phyloP scores from a whole-genome alignment of 768 basidiomycete genomes.

The Hypholoma fasciculare region DNA sequence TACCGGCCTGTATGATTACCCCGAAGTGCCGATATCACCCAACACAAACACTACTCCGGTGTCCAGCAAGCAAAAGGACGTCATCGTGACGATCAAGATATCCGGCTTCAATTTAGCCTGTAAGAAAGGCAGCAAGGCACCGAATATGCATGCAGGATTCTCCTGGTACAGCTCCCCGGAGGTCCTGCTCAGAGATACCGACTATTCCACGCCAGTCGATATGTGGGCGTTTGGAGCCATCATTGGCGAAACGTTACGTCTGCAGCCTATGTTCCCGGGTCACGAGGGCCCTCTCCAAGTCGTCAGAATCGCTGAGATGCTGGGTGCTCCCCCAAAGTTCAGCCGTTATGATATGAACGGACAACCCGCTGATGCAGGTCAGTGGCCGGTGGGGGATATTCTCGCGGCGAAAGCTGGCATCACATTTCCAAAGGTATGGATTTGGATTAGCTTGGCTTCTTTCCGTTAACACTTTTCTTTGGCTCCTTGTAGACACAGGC shows the following conservation, averaged over 20 bases:
- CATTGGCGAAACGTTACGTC: slow-evolving; percentile 88
- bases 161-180: slow-evolving; percentile 98
- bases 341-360: slow-evolving; percentile 72
- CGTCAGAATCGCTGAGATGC: slow-evolving; percentile 73
- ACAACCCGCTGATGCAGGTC: slow-evolving; percentile 72
- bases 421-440: slow-evolving; percentile 73
- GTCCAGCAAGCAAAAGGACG: slow-evolving; percentile 67
- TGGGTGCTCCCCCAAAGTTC: slow-evolving; percentile 81
- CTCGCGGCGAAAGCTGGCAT: slow-evolving; percentile 78
- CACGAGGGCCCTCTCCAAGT: slow-evolving; percentile 86
- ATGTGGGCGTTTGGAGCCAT: slow-evolving; percentile 98
- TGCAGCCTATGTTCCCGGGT: slow-evolving; percentile 93
- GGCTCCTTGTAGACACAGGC: slow-evolving; percentile 49
- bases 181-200: slow-evolving; percentile 77
- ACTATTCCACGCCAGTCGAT: slow-evolving; percentile 92
- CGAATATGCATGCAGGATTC: slow-evolving; percentile 95
- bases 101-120: slow-evolving; percentile 94
- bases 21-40: slow-evolving; percentile 56
- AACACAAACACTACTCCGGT: slow-evolving; percentile 40
- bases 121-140: slow-evolving; percentile 73
- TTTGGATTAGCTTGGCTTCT: slow-evolving; percentile 19
- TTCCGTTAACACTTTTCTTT: slow-evolving; percentile 1
- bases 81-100: slow-evolving; percentile 89
- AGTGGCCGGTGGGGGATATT: slow-evolving; percentile 79
- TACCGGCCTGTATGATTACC: slow-evolving; percentile 87